A percentile compares a stretch with the other conserved stretches of the same genome.
Conservation (phyloP, 2,329 filamentous ascomycete genomes). For the Leptographium procerum region DNA sequence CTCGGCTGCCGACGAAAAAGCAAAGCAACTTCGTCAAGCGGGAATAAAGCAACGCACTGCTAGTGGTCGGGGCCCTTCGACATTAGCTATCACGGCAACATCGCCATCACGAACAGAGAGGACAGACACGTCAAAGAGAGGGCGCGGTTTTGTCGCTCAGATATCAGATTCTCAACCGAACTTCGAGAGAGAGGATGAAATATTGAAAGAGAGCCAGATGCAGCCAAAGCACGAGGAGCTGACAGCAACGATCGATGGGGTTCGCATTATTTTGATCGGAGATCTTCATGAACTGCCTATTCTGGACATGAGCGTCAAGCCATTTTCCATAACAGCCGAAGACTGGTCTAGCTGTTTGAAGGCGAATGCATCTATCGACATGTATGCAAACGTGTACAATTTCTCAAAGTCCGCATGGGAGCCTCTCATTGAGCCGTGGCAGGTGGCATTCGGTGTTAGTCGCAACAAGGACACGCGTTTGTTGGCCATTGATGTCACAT, state of each 20-base stretch:
- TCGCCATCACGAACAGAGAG: background rate
- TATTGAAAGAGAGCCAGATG: slow-evolving; percentile 17
- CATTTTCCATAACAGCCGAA: slow-evolving; percentile 70
- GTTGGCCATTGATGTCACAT: slow-evolving; percentile 74
- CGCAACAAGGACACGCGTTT: slow-evolving; percentile 65
- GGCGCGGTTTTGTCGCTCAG: background rate
- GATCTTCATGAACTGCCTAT: slow-evolving; percentile 93
- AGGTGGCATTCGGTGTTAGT: slow-evolving; percentile 79
- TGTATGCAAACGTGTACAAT: slow-evolving; percentile 95
- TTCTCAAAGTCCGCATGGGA: slow-evolving; percentile 99
- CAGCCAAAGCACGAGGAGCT: slow-evolving; percentile 56
- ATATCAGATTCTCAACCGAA: background rate
- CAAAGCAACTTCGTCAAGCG: slow-evolving; percentile 37
- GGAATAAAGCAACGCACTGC: slow-evolving; percentile 44
- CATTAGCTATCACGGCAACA: slow-evolving; percentile 29
- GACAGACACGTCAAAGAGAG: background rate
- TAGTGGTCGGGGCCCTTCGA: slow-evolving; percentile 44
- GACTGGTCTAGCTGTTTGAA: slow-evolving; percentile 87
- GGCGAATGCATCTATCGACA: slow-evolving; percentile 81
- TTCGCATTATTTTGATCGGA: slow-evolving; percentile 87
- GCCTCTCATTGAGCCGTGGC: slow-evolving; percentile 90
- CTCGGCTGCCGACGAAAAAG: slow-evolving; percentile 41
- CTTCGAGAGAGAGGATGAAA: background rate
- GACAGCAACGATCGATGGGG: slow-evolving; percentile 73
- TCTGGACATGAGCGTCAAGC: slow-evolving; percentile 85